Evolutionary conservation across 2,329 filamentous ascomycete species (phyloP), one percentile per base, ranked within the genome.

Genomic region (Diaporthe citrichinensis): DNA sequence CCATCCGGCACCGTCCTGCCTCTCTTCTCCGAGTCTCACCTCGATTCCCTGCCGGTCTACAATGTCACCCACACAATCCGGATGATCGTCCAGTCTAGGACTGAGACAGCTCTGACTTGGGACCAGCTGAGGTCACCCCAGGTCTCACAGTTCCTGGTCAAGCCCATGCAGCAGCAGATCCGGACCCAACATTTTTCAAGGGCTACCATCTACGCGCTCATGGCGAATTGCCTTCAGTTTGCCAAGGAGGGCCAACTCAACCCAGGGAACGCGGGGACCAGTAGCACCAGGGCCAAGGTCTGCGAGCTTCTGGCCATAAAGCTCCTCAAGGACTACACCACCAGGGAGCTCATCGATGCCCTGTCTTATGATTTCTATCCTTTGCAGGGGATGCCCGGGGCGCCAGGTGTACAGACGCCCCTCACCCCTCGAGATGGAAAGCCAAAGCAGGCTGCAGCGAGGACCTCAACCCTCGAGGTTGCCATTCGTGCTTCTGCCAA

Each of bases 341-440:
- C 95, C 0, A 89, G 95, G 75, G 96, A 98, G 84, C 89, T 98
- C 79, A 98, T 98, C 79, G 96, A 98, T 86, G 95, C 95, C 4
- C 88, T 98, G 55, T 97, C 95, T 36, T 98, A 98, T 84, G 96
- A 98, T 83, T 98, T 98, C 83, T 95, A 97, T 82, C 96, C 96
- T 0, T 88, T 98, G 0, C 95, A 98, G 83, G 96, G 96, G 12
- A 88, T 97, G 53, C 87, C 91, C 4, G 58, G 58, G 4, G 49
- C 65, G 6, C n/a, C 65, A 41, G 88, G 86, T 44, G 79, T 81
- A 2, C 88, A 80, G 81, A 87, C 68, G 74, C 84, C 80, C 72
- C 84, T 78, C 79, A 83, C 84, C 8, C 83, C 86, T 10, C 82
- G 82, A 12, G 83, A 85, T 28, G 83, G 83, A 72, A 89, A 87